Percentiles rank a stretch among this genome's conserved stretches.
phyloP scores from a whole-genome alignment of 2,329 filamentous ascomycete species.

The Penicillium sp. region DNA sequence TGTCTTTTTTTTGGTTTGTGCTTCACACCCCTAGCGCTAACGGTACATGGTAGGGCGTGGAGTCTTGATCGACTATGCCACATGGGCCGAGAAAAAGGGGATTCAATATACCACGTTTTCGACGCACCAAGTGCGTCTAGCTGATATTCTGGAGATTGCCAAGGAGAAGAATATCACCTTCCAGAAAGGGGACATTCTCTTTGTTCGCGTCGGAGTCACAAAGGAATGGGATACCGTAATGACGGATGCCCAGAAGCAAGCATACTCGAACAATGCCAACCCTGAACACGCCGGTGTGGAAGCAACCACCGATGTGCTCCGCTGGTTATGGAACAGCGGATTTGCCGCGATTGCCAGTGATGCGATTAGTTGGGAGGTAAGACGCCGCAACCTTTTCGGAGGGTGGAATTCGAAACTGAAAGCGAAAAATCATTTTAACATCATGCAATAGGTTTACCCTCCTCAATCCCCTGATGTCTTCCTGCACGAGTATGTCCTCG shows the following conservation, averaged over 20 bases:
- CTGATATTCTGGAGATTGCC: conserved; percentile 45
- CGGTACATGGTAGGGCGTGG: conserved; percentile 48
- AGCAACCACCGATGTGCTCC: conserved; percentile 54
- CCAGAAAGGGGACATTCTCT: conserved; percentile 57
- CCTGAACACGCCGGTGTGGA: conserved; percentile 55
- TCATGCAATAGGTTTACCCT: conserved; percentile 44
- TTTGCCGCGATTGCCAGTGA: conserved; percentile 65
- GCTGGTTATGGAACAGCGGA: conserved; percentile 63
- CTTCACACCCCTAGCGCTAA: background rate
- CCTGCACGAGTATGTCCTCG: conserved; percentile 55
- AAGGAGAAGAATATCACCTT: conserved; percentile 50
- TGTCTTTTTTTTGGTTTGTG: background rate
- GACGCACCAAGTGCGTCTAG: conserved; percentile 43
- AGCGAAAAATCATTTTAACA: background rate
- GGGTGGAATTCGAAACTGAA: background rate
- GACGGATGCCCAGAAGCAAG: conserved; percentile 35
- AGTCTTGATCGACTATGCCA: conserved; percentile 56
- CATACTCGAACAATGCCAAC: conserved; percentile 40
- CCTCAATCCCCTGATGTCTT: conserved; percentile 43
- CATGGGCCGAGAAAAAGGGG: conserved; percentile 48
- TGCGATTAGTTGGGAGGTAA: conserved; percentile 59
- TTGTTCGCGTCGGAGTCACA: conserved; percentile 51
- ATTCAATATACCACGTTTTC: conserved; percentile 49
- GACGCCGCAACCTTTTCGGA: conserved; percentile 8
- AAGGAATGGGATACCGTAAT: conserved; percentile 48